Evolutionary conservation across 345 rosid species (phyloP).

Genomic region (Gossypium sturtianum): DNA sequence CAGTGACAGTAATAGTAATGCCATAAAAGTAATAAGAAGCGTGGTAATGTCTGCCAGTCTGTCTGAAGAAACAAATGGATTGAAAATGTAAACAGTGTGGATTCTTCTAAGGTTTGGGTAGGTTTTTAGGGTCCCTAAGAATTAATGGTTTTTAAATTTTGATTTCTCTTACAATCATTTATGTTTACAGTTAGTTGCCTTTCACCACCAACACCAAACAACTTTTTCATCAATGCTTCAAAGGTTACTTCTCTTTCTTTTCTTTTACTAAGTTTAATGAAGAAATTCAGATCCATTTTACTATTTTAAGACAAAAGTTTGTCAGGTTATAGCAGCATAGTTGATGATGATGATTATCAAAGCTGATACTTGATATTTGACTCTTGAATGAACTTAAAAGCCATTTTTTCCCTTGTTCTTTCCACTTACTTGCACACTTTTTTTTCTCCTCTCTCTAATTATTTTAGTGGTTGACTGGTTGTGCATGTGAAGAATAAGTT

Average conservation of each 20-base stretch:
- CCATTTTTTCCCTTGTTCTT: not conserved
- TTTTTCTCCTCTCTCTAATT: no score
- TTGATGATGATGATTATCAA: no score
- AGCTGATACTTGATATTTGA: not conserved
- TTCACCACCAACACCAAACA: not conserved
- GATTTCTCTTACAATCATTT: not conserved
- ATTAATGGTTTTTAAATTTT: not conserved
- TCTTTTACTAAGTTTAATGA: no score
- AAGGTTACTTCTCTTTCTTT: not conserved
- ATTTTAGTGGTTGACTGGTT: no score
- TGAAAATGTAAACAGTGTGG: not conserved
- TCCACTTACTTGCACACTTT: no score
- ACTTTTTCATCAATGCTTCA: not conserved
- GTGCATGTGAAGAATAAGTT: no score
- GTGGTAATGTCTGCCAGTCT: not conserved
- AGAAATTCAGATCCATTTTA: no score
- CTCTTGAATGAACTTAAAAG: slow-evolving; percentile 2
- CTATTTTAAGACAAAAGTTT: not conserved
- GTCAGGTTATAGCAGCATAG: not conserved
- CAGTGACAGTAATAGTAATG: not conserved
- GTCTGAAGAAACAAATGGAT: not conserved
- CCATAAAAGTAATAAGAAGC: not conserved
- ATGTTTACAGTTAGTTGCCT: not conserved
- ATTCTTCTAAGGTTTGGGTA: not conserved
- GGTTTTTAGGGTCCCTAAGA: not conserved